Base-by-base conservation (phyloP, 2,329 filamentous ascomycete genomes). In the Aspergillus latus region DNA sequence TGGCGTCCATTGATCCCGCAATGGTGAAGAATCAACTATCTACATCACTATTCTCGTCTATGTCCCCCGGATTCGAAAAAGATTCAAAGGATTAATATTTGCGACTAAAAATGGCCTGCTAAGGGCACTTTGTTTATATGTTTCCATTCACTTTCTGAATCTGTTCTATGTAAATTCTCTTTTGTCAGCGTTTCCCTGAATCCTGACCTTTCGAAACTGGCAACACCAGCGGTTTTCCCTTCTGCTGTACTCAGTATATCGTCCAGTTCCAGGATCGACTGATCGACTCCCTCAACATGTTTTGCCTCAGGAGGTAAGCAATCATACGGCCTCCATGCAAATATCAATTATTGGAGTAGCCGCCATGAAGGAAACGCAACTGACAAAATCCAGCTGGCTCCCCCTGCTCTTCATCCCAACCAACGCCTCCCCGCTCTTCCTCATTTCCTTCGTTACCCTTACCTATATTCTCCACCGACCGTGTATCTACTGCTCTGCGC, bases 391-490 rank as follows among this genome's bases (percentile, higher is more conserved):
- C 50, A 93, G 89, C 75, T 93, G 89, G 88, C 84, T 94, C 50
- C 90, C 90, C 30, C 86, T 94, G 65, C 89, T 94, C 72, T 92
- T 94, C 76, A 92, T 94, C 66, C 90, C 90, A 51, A 90, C 90
- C 58, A 92, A 92, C 73, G 88, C 90, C 65, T 92, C 89, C 56
- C 90, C 90, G 28, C 83, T 89, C 68, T 92, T 93, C 78, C 90
- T 94, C 72, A 85, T 93, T 77, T 84, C 91, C 76, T 91, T 94
- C 81, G 88, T 99, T 78, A 82, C 91, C 63, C 91, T 92, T 74
- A 96, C 92, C 63, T 97, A 96, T 81, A 90, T 96, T 76, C 87
- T 99, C 67, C 96, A 97, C 78, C 88, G 93, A 54, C 94, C 94
- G 52, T 99, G 94, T 79, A 88, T 96, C 66, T 99, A 99, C 82